Conservation (phyloP, 108 stramenopile species). For the Craspedostauros australis region DNA sequence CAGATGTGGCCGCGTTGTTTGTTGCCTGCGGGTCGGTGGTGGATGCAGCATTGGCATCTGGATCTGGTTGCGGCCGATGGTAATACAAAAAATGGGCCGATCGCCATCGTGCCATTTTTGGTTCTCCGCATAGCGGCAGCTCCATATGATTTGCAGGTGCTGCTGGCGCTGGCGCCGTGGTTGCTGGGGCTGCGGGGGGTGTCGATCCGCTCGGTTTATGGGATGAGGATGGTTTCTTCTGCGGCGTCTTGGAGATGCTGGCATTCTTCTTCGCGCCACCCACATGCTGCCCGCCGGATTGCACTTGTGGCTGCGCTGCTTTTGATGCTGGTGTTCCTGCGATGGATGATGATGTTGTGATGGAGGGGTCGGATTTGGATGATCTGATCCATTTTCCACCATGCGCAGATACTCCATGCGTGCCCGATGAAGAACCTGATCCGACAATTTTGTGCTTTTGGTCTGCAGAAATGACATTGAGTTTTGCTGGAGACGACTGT, state of each 20-base stretch:
- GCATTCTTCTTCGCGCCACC: not conserved
- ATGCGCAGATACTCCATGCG: not conserved
- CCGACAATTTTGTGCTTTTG: too few species aligned
- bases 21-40: too few species aligned
- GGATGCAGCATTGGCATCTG: too few species aligned
- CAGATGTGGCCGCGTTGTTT: too few species aligned
- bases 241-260: not conserved
- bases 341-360: not conserved
- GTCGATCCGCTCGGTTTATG: not conserved
- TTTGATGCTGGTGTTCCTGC: not conserved
- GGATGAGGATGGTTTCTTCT: not conserved
- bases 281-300: not conserved
- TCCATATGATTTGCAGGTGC: constrained; percentile 8
- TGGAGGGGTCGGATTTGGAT: not conserved
- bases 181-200: not conserved
- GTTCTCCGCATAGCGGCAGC: constrained; percentile 60
- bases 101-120: constrained; percentile 67
- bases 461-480: not conserved
- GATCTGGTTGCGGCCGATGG: constrained; percentile 41
- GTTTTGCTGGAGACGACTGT: not conserved
- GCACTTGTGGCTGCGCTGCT: not conserved
- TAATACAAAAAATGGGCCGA: constrained; percentile 81
- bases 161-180: not conserved
- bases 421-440: not conserved
- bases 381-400: not conserved